These are phyloP conservation scores for Pichia thaimueangensis DNA, from an alignment of 805 yeast species.

Conservation along the genomic window DNA sequence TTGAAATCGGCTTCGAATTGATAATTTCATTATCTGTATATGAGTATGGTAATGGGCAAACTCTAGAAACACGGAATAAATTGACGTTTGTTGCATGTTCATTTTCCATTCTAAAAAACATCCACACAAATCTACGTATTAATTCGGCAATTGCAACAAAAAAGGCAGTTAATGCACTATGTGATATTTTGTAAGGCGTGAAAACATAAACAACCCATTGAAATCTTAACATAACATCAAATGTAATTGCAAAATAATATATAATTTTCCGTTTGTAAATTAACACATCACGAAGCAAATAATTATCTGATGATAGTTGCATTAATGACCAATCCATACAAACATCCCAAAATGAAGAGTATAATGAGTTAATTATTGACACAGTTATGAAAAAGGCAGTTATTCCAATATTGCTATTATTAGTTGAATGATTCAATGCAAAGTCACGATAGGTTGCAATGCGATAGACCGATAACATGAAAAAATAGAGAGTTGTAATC, in stretches of 20 bases:
- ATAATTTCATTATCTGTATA: constrained; percentile 16
- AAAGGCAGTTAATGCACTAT: constrained; percentile 81
- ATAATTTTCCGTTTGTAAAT: constrained; percentile 52
- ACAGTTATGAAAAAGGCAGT: constrained; percentile 62
- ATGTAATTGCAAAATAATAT: constrained; percentile 68
- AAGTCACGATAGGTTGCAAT: constrained; percentile 36
- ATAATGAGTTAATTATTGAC: constrained; percentile 66
- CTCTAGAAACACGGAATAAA: constrained; percentile 79
- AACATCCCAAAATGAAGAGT: constrained; percentile 78
- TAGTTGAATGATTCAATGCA: constrained; percentile 9
- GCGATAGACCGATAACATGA: constrained; percentile 69
- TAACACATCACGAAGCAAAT: constrained; percentile 62
- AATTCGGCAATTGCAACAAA: constrained; percentile 77
- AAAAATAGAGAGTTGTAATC: constrained; percentile 59
- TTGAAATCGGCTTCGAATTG: not conserved
- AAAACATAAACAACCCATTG: constrained; percentile 89
- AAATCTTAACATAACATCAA: constrained; percentile 70
- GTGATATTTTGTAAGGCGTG: constrained; percentile 68
- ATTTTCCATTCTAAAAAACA: constrained; percentile 88
- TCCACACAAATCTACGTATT: constrained; percentile 80
- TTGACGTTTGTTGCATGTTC: constrained; percentile 90
- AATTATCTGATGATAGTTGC: constrained; percentile 55
- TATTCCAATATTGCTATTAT: constrained; percentile 21
- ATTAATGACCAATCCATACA: constrained; percentile 94
- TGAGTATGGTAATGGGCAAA: constrained; percentile 79